phyloP scores from a whole-genome alignment of 495 filamentous ascomycete genomes.

The Aspergillus steynii region DNA sequence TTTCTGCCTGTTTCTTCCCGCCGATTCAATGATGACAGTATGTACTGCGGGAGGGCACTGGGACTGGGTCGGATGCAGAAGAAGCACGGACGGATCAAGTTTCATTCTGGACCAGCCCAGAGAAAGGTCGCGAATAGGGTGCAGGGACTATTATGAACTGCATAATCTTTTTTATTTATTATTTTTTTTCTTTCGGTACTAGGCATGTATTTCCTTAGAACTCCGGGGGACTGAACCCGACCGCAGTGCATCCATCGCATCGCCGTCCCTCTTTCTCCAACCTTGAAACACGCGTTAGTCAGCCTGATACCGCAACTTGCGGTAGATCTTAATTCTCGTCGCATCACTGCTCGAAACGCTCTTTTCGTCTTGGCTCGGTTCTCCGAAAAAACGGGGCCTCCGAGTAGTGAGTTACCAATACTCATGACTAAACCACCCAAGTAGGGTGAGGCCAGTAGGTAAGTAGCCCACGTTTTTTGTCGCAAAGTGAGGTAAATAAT shows the following conservation, averaged over 20 bases:
- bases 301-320: background rate
- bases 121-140: background rate
- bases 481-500: background rate
- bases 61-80: slow-evolving; percentile 13
- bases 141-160: slow-evolving; percentile 3
- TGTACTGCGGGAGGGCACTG: slow-evolving; percentile 20
- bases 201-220: background rate
- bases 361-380: background rate
- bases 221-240: background rate
- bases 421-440: background rate
- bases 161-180: slow-evolving; percentile 16
- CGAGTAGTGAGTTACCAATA: background rate
- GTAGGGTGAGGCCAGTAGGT: background rate
- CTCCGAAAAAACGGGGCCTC: background rate
- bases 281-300: background rate
- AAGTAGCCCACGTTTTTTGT: background rate
- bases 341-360: background rate
- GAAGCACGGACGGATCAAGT: slow-evolving; percentile 24
- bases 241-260: background rate
- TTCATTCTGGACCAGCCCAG: slow-evolving; percentile 8
- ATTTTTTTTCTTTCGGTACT: background rate
- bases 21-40: slow-evolving; percentile 21
- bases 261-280: background rate
- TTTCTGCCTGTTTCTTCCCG: slow-evolving; percentile 1
- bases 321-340: background rate